Conservation (phyloP, 2,329 filamentous ascomycete genomes). For the Penicillium sp. region DNA sequence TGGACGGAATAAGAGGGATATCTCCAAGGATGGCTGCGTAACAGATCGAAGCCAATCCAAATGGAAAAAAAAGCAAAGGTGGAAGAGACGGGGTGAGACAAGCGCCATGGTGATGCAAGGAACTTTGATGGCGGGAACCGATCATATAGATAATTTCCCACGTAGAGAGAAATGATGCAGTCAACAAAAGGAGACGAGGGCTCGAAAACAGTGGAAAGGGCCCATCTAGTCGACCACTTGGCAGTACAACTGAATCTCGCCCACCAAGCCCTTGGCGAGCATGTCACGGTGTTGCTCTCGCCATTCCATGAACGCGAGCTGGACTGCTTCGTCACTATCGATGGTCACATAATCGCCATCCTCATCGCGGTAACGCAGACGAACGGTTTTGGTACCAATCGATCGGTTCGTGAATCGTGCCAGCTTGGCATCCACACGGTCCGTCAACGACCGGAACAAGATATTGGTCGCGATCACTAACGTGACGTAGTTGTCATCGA, state of each 20-base stretch:
- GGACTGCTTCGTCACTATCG: conserved; percentile 92
- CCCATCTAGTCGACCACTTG: conserved; percentile 50
- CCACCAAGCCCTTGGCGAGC: conserved; percentile 65
- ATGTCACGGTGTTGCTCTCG: conserved; percentile 67
- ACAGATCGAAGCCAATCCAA: conserved; percentile 33
- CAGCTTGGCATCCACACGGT: conserved; percentile 94
- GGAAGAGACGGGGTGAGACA: conserved; percentile 27
- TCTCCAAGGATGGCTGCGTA: conserved; percentile 20
- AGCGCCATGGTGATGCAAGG: conserved; percentile 24
- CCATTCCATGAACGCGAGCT: conserved; percentile 94
- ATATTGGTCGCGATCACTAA: conserved; percentile 97
- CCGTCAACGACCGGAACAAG: conserved; percentile 85
- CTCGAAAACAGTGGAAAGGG: neutral
- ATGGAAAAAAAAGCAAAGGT: conserved; percentile 21
- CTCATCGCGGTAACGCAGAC: conserved; percentile 85
- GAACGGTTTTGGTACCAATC: conserved; percentile 76
- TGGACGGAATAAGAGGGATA: conserved; percentile 14
- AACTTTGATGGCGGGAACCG: conserved; percentile 9
- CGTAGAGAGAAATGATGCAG: conserved; percentile 7
- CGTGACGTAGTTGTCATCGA: conserved; percentile 86
- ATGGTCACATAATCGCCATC: conserved; percentile 93
- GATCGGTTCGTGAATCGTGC: conserved; percentile 80
- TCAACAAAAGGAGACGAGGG: conserved; percentile 2
- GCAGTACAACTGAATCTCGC: conserved; percentile 87
- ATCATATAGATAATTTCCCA: conserved; percentile 10